Conservation (phyloP, 176 grass and related monocot species). For the Oryza officinalis region DNA sequence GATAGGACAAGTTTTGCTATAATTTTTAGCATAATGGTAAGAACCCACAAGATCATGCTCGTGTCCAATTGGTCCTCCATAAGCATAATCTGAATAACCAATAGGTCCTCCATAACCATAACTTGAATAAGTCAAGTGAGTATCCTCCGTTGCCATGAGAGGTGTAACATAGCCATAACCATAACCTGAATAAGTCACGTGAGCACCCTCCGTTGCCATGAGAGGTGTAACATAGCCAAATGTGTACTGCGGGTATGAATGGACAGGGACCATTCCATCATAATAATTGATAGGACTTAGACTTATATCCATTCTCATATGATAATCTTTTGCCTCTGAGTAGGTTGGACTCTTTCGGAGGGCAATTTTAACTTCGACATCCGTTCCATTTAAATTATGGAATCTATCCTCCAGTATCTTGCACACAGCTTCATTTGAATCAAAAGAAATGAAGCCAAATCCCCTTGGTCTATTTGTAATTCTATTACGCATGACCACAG, state of each 20-base stretch:
- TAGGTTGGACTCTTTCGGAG: constrained; percentile 31
- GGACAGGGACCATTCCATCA: neutral
- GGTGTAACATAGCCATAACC: neutral
- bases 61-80: constrained; percentile 11
- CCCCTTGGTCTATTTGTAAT: neutral
- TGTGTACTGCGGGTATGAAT: neutral
- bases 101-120: neutral
- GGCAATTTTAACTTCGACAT: constrained; percentile 44
- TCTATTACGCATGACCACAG: constrained; percentile 42
- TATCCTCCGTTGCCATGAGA: constrained; percentile 2
- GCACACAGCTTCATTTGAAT: constrained; percentile 32
- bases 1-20: neutral
- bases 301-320: no score
- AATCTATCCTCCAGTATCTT: constrained; percentile 50
- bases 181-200: constrained; percentile 12
- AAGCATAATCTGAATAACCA: constrained; percentile 1
- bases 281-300: neutral
- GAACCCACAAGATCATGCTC: neutral
- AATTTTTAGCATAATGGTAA: neutral
- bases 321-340: no score
- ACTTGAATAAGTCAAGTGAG: constrained; percentile 6
- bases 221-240: neutral
- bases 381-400: constrained; percentile 55
- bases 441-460: constrained; percentile 71
- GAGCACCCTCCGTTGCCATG: constrained; percentile 3